Evolutionary conservation across 23 red algal genomes (phyloP), one percentile per base, ranked within the genome.

Genomic region (Gracilaria vermiculophylla): DNA sequence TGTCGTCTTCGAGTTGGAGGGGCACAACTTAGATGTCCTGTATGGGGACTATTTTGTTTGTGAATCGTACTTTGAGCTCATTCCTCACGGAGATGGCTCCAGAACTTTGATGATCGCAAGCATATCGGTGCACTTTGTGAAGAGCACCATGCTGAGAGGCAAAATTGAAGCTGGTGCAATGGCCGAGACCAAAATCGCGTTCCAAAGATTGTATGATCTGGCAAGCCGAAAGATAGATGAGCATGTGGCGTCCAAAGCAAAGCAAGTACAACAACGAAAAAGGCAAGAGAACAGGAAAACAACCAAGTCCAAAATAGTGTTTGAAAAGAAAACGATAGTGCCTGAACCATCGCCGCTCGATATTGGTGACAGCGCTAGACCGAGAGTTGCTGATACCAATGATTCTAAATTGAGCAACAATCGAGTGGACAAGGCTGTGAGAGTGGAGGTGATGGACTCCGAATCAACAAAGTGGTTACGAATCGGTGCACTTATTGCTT

Each of bases 1-100:
- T 4, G 79, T 78, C 10, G 11, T 94, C 0, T 32, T 94, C 56
- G 90, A 94, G 32, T 1, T 70, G 34, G 40, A 73, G 28, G 71
- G 81, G 21, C 80, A 94, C 28, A 94, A 80, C 61, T 52, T 94
- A n/a, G 90, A 94, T 79, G 90, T 78, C 20, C 70, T 80, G 45
- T 85, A 52, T 78, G 79, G 57, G 16, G 81, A 86, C 45, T 69
- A 73, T 67, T 94, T 94, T 64, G 67, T 82, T 24, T 64, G 50
- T 34, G 90, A 94, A 53, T 73, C 66, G 10, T 78, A 49, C 47
- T 85, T 86, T 86, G 90, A 83, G 31, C 72, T 94, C 9, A 85
- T 57, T 58, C 90, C 90, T 35, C 41, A 80, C 1, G 44, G 45
- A 14, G 78, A 81, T 48, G 88, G 78, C 40, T 43, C 56, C 23